Percentiles rank a stretch among this genome's conserved stretches.
phyloP scores from a whole-genome alignment of 2,329 filamentous ascomycete genomes.

The Botrytis hyacinthi region DNA sequence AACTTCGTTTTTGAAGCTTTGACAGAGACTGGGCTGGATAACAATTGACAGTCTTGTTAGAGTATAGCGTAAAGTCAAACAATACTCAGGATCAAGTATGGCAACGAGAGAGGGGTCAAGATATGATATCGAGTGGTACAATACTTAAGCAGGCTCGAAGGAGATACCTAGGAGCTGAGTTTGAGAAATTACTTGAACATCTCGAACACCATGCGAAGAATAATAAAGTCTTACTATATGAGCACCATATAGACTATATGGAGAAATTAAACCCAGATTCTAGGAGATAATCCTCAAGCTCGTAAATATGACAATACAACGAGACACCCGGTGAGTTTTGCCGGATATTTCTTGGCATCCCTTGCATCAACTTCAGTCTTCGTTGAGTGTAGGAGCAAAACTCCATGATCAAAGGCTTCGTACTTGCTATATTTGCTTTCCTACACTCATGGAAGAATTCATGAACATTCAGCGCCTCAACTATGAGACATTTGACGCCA shows the following conservation, averaged over 20 bases:
- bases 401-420: neutral
- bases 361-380: neutral
- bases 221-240: neutral
- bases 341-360: neutral
- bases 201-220: neutral
- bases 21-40: too few species aligned
- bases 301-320: neutral
- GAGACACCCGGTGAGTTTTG: too few species aligned
- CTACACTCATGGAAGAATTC: neutral
- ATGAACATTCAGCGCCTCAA: neutral
- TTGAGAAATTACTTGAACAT: neutral
- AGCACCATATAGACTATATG: neutral
- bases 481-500: neutral
- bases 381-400: neutral
- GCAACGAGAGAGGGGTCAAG: too few species aligned
- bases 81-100: too few species aligned
- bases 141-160: too few species aligned
- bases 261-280: accelerated
- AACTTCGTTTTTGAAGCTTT: too few species aligned
- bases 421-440: neutral
- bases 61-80: too few species aligned
- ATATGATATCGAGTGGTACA: too few species aligned
- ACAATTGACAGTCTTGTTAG: too few species aligned
- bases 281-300: neutral
- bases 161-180: too few species aligned